phyloP scores from a whole-genome alignment of 2,329 filamentous ascomycete genomes.

The Colletotrichum eleusines region DNA sequence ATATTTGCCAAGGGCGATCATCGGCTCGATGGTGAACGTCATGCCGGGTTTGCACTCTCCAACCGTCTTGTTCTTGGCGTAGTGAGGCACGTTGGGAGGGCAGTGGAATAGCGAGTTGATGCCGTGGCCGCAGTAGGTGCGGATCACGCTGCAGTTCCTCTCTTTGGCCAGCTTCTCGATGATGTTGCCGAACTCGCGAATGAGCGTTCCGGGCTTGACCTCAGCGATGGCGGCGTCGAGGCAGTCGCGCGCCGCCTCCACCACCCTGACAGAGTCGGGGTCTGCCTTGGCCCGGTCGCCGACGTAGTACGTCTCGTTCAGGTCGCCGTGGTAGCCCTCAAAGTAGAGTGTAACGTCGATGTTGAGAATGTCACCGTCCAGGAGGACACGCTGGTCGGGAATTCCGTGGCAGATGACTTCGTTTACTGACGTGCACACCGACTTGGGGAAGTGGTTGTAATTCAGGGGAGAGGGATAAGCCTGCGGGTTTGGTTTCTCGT shows the following conservation, averaged over 20 bases:
- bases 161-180: constrained; percentile 96
- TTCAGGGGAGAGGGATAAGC: constrained; percentile 95
- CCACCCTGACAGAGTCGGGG: constrained; percentile 88
- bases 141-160: constrained; percentile 88
- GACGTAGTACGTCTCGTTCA: constrained; percentile 99
- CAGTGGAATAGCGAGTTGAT: constrained; percentile 95
- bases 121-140: constrained; percentile 96
- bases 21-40: constrained; percentile 99
- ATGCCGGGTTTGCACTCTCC: constrained; percentile 95
- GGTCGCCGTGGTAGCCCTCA: constrained; percentile 92
- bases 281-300: constrained; percentile 88
- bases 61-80: constrained; percentile 97
- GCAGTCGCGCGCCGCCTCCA: constrained; percentile 90
- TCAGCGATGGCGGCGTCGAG: constrained; percentile 90
- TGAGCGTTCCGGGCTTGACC: constrained; percentile 92
- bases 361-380: constrained; percentile 97
- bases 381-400: constrained; percentile 86
- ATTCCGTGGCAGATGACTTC: constrained; percentile 99
- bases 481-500: constrained; percentile 58
- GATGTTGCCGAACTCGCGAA: constrained; percentile 92
- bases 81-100: constrained; percentile 94
- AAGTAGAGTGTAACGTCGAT: constrained; percentile 97
- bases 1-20: constrained; percentile 94
- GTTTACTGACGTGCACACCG: constrained; percentile 95
- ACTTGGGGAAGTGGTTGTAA: constrained; percentile 97